phyloP scores from a whole-genome alignment of 108 stramenopile genomes.

The Skeletonema marinoi region DNA sequence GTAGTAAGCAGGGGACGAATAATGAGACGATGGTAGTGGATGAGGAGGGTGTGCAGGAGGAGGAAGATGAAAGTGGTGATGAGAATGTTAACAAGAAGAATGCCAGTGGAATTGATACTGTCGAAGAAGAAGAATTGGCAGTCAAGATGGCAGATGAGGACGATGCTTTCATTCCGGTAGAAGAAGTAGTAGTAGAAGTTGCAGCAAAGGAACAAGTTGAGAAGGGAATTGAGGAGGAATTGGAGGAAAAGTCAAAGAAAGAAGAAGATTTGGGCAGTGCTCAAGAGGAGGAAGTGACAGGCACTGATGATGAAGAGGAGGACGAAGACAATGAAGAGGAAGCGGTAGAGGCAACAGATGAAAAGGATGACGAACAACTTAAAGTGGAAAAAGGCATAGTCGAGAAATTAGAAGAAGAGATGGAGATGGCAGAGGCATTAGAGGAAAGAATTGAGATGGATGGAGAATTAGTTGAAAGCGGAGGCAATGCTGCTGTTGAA shows the following conservation, averaged over 20 bases:
- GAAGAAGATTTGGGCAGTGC: too few species aligned
- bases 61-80: too few species aligned
- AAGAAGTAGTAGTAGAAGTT: background rate
- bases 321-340: background rate
- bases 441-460: background rate
- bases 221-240: background rate
- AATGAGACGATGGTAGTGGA: too few species aligned
- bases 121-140: background rate
- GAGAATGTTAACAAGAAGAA: background rate
- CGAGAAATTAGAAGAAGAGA: conserved; percentile 2
- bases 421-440: conserved; percentile 8
- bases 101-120: background rate
- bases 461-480: background rate
- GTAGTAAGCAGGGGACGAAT: too few species aligned
- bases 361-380: background rate
- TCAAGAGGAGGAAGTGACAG: too few species aligned
- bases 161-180: background rate
- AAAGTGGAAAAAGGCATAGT: conserved; percentile 1
- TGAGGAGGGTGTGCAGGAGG: too few species aligned
- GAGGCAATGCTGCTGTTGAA: background rate
- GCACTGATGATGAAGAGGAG: too few species aligned
- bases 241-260: too few species aligned
- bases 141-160: background rate
- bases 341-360: background rate
- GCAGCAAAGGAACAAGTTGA: background rate